Conservation (phyloP, 768 basidiomycete species). For the Sarcodon aspratus region DNA sequence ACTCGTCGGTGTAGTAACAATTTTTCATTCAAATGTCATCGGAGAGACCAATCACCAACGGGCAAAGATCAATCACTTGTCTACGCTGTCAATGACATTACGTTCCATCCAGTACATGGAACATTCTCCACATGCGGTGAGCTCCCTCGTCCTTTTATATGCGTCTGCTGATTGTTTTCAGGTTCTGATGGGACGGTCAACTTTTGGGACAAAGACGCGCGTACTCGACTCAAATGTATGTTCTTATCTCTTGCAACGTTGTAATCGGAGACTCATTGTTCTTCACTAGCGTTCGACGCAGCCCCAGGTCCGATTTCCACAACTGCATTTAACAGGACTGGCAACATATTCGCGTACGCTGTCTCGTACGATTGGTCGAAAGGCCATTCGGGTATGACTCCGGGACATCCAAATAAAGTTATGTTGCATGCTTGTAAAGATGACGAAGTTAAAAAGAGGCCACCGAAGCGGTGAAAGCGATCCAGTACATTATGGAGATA, state of each 20-base stretch:
- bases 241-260: slow-evolving; percentile 5
- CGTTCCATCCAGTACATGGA: slow-evolving; percentile 41
- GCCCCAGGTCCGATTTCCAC: slow-evolving; percentile 68
- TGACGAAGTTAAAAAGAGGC: slow-evolving; percentile 69
- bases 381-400: slow-evolving; percentile 78
- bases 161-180: slow-evolving; percentile 12
- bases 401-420: slow-evolving; percentile 62
- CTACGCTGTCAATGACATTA: slow-evolving; percentile 46
- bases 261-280: not conserved
- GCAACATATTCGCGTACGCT: slow-evolving; percentile 85
- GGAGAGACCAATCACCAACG: slow-evolving; percentile 21
- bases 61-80: slow-evolving; percentile 32
- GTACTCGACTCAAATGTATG: slow-evolving; percentile 84
- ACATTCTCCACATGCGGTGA: slow-evolving; percentile 34
- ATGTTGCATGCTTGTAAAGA: slow-evolving; percentile 82
- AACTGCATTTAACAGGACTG: slow-evolving; percentile 79
- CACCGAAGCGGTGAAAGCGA: slow-evolving; percentile 18
- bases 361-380: slow-evolving; percentile 93
- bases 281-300: slow-evolving; percentile 52
- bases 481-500: no score
- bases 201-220: slow-evolving; percentile 92
- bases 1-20: slow-evolving; percentile 23
- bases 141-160: not conserved
- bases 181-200: slow-evolving; percentile 81
- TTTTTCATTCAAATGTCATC: slow-evolving; percentile 49